Evolutionary conservation across 805 yeast species (phyloP), one percentile per base, ranked within the genome.

Genomic region (Lipomyces lipofer): DNA sequence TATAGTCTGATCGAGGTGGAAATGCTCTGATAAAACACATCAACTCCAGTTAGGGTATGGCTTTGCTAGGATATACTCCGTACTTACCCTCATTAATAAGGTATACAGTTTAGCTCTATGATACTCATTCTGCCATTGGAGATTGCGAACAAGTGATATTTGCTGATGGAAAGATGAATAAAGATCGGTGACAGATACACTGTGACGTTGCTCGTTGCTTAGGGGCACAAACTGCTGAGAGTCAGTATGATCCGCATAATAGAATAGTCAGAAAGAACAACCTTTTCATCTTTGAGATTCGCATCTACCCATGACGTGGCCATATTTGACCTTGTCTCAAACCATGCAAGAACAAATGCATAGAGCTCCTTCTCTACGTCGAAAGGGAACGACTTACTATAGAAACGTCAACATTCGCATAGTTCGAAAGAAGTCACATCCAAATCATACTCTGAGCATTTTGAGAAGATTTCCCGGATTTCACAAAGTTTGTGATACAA

Each of bases 61-160:
- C 38, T 10, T 13, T n/a, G 17, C n/a, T 12, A 33, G 9, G 21
- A 17, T 6, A n/a, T 17, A 15, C 38, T 33, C 13, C 21, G 21
- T 0, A 7, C 25, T 10, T 36, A 36, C 76, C 56, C 80, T 82
- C 58, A 86, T 75, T 22, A 89, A 66, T 1, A 73, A 67, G 0
- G 94, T 85, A 49, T 82, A 78, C 1, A 86, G 65, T 57, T 76
- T 75, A 0, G 95, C 85, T 17, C 78, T 67, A 62, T 89, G 91
- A 49, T 73, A 75, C 46, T 76, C 78, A 65, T 86, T 76, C 13
- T 72, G 69, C 97, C 97, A 91, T 1, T 78, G 72, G 40, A 88
- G 76, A 2, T 75, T 76, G 13, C 75, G 75, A 43, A 91, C 71
- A n/a, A 87, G 74, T 3, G 73, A 70, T 19, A 87, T 66, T 10